Percentiles rank a stretch among this genome's conserved stretches.
phyloP scores from a whole-genome alignment of 192 early-diverging fungal genomes.

The Rhizoclosmatium sp. region DNA sequence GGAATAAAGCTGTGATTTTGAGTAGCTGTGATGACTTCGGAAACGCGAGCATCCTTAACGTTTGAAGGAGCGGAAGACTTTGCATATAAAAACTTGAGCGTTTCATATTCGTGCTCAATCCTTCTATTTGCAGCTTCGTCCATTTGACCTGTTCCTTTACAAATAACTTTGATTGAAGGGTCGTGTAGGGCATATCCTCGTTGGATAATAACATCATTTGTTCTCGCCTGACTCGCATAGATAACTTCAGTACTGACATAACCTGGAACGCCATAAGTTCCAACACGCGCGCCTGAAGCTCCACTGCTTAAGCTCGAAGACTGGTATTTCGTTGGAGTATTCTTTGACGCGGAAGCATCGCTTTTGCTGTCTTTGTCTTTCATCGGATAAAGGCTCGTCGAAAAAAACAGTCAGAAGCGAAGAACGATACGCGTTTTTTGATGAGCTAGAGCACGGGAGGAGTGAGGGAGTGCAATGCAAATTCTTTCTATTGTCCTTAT shows the following conservation, averaged over 20 bases:
- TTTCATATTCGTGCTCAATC: constrained; percentile 50
- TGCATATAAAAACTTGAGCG: constrained; percentile 35
- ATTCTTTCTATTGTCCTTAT: no score
- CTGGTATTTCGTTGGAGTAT: no score
- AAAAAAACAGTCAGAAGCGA: no score
- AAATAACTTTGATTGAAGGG: constrained; percentile 46
- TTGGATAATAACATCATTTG: constrained; percentile 41
- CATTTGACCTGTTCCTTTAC: constrained; percentile 44
- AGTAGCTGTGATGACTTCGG: not conserved
- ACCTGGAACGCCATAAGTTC: constrained; percentile 24
- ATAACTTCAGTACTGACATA: constrained; percentile 25
- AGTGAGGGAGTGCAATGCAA: no score
- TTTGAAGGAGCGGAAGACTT: constrained; percentile 1
- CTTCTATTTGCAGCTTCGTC: constrained; percentile 50
- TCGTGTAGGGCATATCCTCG: constrained; percentile 36
- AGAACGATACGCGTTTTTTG: no score
- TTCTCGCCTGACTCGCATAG: constrained; percentile 12
- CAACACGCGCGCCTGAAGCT: no score
- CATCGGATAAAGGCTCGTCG: no score
- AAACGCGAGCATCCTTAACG: constrained; percentile 11
- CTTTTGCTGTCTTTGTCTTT: no score
- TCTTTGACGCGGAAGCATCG: no score
- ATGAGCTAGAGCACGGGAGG: no score
- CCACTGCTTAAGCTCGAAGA: no score
- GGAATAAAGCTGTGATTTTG: constrained; percentile 36